Conservation (phyloP, 306 rosid species). For the Cucumis melo region DNA sequence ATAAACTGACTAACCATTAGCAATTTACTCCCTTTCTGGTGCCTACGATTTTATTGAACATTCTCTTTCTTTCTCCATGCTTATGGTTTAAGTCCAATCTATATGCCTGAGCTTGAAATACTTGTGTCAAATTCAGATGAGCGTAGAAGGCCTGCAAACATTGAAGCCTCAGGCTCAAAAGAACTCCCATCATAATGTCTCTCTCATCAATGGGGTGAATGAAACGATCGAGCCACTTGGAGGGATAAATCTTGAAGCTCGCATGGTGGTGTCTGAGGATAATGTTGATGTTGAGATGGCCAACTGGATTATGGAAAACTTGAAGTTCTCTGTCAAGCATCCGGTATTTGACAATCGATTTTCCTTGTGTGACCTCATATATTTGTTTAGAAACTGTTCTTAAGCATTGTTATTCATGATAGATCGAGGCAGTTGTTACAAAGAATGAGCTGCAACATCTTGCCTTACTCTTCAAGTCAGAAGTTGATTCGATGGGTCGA, state of each 20-base stretch:
- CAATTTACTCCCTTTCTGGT: neutral
- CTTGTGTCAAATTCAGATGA: constrained; percentile 38
- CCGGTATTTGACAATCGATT: constrained; percentile 45
- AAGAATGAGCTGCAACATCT: constrained; percentile 90
- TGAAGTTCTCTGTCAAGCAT: constrained; percentile 66
- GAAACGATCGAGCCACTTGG: constrained; percentile 31
- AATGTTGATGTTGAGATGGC: constrained; percentile 36
- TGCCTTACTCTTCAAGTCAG: constrained; percentile 77
- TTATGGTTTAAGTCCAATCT: neutral
- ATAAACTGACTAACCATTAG: neutral
- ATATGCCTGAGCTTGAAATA: constrained; percentile 7
- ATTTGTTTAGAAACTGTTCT: constrained; percentile 8
- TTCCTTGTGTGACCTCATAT: neutral
- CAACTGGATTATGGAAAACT: constrained; percentile 69
- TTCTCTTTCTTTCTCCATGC: neutral
- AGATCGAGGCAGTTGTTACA: constrained; percentile 85
- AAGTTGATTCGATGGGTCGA: constrained; percentile 86
- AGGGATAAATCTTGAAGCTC: constrained; percentile 68
- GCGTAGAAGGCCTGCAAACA: constrained; percentile 69
- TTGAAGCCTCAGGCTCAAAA: constrained; percentile 56
- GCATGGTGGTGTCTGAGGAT: constrained; percentile 46
- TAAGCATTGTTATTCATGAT: constrained; percentile 15
- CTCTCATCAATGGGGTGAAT: constrained; percentile 43
- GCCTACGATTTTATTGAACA: neutral
- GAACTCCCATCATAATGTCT: constrained; percentile 19